These are phyloP conservation scores for Kickxella alabastrina DNA, from an alignment of 192 early-diverging fungal species.

Conservation along the genomic window DNA sequence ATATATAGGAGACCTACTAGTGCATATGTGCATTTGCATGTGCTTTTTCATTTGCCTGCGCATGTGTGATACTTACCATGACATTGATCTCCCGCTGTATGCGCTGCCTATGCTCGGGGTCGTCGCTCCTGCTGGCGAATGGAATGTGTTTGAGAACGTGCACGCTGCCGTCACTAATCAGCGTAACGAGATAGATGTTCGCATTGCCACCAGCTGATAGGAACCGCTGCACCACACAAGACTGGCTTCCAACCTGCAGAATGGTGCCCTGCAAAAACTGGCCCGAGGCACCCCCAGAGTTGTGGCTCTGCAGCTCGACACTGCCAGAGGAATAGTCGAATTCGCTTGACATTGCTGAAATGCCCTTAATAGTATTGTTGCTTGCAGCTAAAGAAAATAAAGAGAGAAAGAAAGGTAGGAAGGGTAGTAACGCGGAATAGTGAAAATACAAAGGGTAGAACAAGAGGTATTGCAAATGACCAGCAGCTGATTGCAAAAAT, in stretches of 20 bases:
- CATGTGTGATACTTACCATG: constrained; percentile 68
- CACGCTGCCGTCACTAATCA: constrained; percentile 49
- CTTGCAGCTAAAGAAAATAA: neutral
- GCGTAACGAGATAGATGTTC: constrained; percentile 79
- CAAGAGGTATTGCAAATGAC: neutral
- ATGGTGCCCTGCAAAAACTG: constrained; percentile 36
- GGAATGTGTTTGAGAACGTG: constrained; percentile 78
- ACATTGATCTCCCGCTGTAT: constrained; percentile 71
- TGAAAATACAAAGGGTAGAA: neutral
- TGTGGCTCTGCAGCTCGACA: neutral
- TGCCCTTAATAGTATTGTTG: neutral
- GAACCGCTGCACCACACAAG: constrained; percentile 45
- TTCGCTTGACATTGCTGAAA: neutral
- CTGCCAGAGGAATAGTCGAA: neutral
- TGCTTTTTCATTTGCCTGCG: too few species aligned
- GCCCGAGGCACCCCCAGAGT: constrained; percentile 1
- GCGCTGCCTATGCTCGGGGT: constrained; percentile 58
- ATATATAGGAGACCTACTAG: too few species aligned
- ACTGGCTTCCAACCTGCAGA: constrained; percentile 33
- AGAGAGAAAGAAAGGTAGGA: neutral
- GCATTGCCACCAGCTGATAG: constrained; percentile 70
- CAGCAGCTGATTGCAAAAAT: neutral
- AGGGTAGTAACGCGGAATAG: neutral
- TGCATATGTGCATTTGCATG: too few species aligned
- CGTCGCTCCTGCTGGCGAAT: constrained; percentile 55